These are phyloP conservation scores for Gynochthodes officinalis DNA, from an alignment of 257 asterid genomes.

Conservation along the genomic window DNA sequence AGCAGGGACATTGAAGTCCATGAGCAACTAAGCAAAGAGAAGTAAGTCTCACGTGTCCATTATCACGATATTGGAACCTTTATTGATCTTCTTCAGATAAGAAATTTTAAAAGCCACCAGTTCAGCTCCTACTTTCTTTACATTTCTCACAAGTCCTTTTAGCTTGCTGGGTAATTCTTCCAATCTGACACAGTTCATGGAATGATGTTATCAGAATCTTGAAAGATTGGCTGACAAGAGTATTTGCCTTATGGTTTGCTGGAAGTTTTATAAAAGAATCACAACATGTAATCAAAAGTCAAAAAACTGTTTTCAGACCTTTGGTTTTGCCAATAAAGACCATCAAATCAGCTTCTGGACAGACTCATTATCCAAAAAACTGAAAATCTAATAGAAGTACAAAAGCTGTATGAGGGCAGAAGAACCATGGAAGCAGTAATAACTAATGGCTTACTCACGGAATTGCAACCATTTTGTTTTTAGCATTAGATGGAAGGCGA, in stretches of 20 bases:
- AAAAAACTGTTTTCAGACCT: background rate
- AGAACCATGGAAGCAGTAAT: background rate
- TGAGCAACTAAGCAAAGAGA: background rate
- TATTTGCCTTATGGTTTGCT: background rate
- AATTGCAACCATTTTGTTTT: constrained; percentile 62
- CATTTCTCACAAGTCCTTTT: constrained; percentile 57
- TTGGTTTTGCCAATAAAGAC: background rate
- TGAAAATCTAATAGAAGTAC: background rate
- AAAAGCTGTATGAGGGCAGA: background rate
- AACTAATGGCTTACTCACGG: constrained; percentile 55
- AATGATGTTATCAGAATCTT: background rate
- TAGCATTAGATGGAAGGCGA: constrained; percentile 81
- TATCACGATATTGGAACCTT: constrained; percentile 74
- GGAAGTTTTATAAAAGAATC: background rate
- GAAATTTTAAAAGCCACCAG: constrained; percentile 85
- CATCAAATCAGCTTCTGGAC: background rate
- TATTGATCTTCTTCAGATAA: constrained; percentile 73
- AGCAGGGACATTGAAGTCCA: background rate
- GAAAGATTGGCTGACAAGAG: background rate
- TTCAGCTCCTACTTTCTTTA: constrained; percentile 87
- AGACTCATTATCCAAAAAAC: background rate
- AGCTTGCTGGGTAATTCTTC: constrained; percentile 87
- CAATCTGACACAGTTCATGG: constrained; percentile 46
- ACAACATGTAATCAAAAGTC: background rate
- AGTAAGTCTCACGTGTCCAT: constrained; percentile 76